Evolutionary conservation across 495 filamentous ascomycete genomes (phyloP), one percentile per base, ranked within the genome.

Genomic region (Collariella sp.): DNA sequence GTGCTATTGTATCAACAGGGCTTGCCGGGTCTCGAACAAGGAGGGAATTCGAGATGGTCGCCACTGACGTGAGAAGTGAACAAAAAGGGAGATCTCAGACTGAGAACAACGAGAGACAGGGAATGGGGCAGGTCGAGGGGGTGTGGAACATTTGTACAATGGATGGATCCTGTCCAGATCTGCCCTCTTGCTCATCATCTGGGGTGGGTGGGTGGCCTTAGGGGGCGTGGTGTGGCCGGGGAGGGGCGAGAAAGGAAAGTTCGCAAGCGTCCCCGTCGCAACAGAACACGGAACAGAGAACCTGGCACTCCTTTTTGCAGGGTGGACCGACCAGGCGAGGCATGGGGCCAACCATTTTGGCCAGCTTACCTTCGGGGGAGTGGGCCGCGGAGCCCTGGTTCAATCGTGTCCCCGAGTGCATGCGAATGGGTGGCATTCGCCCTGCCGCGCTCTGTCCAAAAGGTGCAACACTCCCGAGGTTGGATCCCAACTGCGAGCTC

Each of bases 381-480:
- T 4, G 50, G 38, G 45, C 33, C 13, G 38, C 53, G 47, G 59
- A 47, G 52, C 52, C 55, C 50, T 34, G 12, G 57, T 54, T 52
- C 43, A 51, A 59, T 59, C 46, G 45, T 49, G 49, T 10, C 34
- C 45, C 52, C 23, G 41, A 51, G 52, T 50, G 55, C 38, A 53
- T 19, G 51, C 29, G 51, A 54, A 20, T 36, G 51, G 40, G 7
- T 36, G 50, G 52, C 16, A 22, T 47, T 36, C 48, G 47, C 19
- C 50, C 46, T 59, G 57, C 20, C 49, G 36, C 31, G 40, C 51
- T 26, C 41, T 40, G 35, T 56, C 56, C 55, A 40, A 60, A 52
- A 47, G 46, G 41, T 52, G 60, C 56, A 62, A 55, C 54, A 52
- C 50, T 53, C 47, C 57, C 59, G 64, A 61, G 53, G 60, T 57